Conservation (phyloP, 1,139 yeast genomes). For the Blastobotrys persicus region DNA sequence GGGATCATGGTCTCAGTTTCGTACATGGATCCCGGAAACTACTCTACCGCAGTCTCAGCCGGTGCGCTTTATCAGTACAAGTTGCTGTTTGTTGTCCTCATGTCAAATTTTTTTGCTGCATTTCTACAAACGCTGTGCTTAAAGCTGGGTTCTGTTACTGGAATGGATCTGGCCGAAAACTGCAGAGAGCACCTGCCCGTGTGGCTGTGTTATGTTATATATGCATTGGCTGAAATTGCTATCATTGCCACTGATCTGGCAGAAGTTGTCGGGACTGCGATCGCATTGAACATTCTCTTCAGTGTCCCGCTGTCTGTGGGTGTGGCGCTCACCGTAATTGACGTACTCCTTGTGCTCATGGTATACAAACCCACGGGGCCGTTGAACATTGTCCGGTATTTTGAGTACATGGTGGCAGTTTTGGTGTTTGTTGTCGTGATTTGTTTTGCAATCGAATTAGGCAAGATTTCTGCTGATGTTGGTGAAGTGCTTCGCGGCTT, state of each 20-base stretch:
- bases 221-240: conserved; percentile 78
- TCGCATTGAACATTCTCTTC: conserved; percentile 79
- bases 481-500: conserved; percentile 59
- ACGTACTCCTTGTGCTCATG: conserved; percentile 77
- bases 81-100: conserved; percentile 70
- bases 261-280: conserved; percentile 91
- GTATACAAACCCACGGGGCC: conserved; percentile 90
- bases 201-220: conserved; percentile 59
- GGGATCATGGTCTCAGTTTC: conserved; percentile 95
- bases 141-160: conserved; percentile 86
- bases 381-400: conserved; percentile 69
- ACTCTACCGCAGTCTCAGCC: conserved; percentile 91
- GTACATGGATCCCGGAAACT: conserved; percentile 97
- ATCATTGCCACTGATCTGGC: conserved; percentile 92
- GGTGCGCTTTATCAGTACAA: conserved; percentile 87
- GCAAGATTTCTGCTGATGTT: conserved; percentile 51
- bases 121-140: conserved; percentile 80
- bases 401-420: conserved; percentile 75
- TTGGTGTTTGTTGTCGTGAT: conserved; percentile 79
- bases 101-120: conserved; percentile 85
- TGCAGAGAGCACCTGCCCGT: conserved; percentile 73
- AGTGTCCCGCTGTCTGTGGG: conserved; percentile 75
- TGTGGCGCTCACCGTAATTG: conserved; percentile 76
- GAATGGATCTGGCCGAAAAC: conserved; percentile 82
- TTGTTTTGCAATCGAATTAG: conserved; percentile 80